Percentiles rank a stretch among this genome's conserved stretches.
Conservation (phyloP, 345 rosid genomes). For the Balakata baccata region DNA sequence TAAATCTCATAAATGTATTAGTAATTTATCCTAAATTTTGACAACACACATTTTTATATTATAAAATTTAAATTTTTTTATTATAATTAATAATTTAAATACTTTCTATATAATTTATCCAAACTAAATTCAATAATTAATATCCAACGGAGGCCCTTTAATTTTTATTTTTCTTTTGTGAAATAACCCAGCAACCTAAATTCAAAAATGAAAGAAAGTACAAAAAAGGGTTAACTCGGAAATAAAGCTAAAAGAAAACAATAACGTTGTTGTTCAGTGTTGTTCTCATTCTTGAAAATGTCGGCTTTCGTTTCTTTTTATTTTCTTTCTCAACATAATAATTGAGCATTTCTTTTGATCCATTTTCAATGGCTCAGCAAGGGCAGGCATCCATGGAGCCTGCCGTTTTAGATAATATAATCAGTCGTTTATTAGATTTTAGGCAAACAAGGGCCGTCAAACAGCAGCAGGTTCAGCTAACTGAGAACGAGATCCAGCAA, state of each 20-base stretch:
- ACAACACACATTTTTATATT: too few species aligned
- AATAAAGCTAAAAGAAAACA: not conserved
- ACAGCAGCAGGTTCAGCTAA: slow-evolving; percentile 71
- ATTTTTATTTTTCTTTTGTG: not conserved
- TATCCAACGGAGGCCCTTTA: not conserved
- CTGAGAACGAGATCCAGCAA: slow-evolving; percentile 82
- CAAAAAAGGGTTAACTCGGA: not conserved
- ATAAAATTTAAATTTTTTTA: too few species aligned
- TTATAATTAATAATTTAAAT: too few species aligned
- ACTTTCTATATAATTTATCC: too few species aligned
- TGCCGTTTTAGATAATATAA: slow-evolving; percentile 66
- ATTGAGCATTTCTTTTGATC: slow-evolving; percentile 25
- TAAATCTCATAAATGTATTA: too few species aligned
- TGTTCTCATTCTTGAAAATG: slow-evolving; percentile 14
- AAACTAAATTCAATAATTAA: too few species aligned
- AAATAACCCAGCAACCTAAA: slow-evolving; percentile 4
- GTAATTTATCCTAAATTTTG: too few species aligned
- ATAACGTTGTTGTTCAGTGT: not conserved
- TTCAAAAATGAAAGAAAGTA: not conserved
- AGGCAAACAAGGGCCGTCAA: slow-evolving; percentile 54
- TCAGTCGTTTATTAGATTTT: slow-evolving; percentile 57
- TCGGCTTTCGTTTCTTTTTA: not conserved
- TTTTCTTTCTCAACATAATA: not conserved
- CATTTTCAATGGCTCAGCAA: slow-evolving; percentile 49
- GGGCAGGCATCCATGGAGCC: slow-evolving; percentile 60